These are phyloP conservation scores for Alternaria sp. DNA, from an alignment of 2,329 filamentous ascomycete genomes.

Conservation along the genomic window DNA sequence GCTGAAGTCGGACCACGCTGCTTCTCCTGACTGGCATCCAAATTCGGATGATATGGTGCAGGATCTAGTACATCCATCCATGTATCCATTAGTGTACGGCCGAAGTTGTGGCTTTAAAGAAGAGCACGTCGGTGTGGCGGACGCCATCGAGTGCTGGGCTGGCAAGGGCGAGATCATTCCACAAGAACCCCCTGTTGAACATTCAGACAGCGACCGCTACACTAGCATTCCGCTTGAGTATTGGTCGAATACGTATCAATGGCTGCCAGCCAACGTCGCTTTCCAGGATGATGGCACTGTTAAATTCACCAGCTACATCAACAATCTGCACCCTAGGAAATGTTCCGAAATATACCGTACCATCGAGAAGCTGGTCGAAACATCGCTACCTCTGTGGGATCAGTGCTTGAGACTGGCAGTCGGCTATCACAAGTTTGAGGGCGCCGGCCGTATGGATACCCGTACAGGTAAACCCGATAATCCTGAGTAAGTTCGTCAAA, in stretches of 20 bases:
- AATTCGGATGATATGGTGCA: conserved; percentile 64
- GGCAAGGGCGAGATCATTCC: conserved; percentile 41
- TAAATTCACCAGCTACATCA: conserved; percentile 61
- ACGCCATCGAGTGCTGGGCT: conserved; percentile 37
- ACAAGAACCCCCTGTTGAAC: not conserved
- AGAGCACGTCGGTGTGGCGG: conserved; percentile 36
- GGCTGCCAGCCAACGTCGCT: conserved; percentile 61
- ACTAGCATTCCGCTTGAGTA: conserved; percentile 19
- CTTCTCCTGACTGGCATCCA: conserved; percentile 65
- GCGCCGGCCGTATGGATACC: conserved; percentile 20
- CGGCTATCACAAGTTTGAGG: conserved; percentile 1
- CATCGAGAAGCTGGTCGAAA: conserved; percentile 32
- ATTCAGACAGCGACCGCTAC: not conserved
- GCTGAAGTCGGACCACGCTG: conserved; percentile 58
- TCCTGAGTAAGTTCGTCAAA: not conserved
- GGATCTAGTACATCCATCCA: conserved; percentile 70
- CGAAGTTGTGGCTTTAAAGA: conserved; percentile 53
- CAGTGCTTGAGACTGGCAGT: conserved; percentile 21
- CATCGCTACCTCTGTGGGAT: conserved; percentile 33
- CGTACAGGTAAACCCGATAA: conserved; percentile 12
- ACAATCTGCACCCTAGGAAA: conserved; percentile 60
- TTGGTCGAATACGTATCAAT: conserved; percentile 50
- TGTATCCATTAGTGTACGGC: conserved; percentile 68
- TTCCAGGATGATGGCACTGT: conserved; percentile 45
- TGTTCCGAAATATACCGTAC: conserved; percentile 28